These are phyloP conservation scores for Scutellaria baicalensis DNA, from an alignment of 257 asterid genomes.

Conservation along the genomic window DNA sequence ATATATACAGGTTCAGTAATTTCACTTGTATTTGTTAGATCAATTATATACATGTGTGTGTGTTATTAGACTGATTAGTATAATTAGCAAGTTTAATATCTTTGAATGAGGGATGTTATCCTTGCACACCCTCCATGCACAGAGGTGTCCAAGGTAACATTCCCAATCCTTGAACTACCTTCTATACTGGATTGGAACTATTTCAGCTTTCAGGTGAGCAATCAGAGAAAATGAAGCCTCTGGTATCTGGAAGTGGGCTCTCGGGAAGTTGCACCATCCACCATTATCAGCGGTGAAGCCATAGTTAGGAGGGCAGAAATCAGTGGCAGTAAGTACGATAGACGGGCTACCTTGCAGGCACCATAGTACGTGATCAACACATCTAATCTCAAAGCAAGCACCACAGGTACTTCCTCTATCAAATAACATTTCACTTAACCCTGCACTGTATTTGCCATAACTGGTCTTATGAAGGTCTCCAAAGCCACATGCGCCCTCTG, in stretches of 20 bases:
- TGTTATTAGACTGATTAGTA: not conserved
- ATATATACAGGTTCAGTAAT: not conserved
- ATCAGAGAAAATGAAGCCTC: slow-evolving; percentile 17
- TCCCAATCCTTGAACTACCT: not conserved
- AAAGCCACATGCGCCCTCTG: slow-evolving; percentile 32
- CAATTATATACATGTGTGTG: not conserved
- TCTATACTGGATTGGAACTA: slow-evolving; percentile 21
- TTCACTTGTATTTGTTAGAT: not conserved
- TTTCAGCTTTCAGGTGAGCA: slow-evolving; percentile 12
- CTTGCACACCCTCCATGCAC: no score
- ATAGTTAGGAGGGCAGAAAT: slow-evolving; percentile 26
- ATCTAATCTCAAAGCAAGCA: slow-evolving; percentile 27
- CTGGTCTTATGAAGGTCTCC: slow-evolving; percentile 25
- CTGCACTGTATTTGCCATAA: slow-evolving; percentile 23
- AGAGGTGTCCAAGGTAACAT: no score
- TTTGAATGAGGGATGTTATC: no score
- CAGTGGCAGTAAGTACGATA: slow-evolving; percentile 21
- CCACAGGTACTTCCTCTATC: slow-evolving; percentile 30
- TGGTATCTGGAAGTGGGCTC: slow-evolving; percentile 26
- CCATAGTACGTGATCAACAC: slow-evolving; percentile 9
- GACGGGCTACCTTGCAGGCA: slow-evolving; percentile 16
- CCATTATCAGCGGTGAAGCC: slow-evolving; percentile 24
- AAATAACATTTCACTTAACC: slow-evolving; percentile 24
- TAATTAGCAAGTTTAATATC: not conserved
- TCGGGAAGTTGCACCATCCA: slow-evolving; percentile 33